These are phyloP conservation scores for Rhizophagus sp. DNA, from an alignment of 192 early-diverging fungal genomes.

Conservation along the genomic window DNA sequence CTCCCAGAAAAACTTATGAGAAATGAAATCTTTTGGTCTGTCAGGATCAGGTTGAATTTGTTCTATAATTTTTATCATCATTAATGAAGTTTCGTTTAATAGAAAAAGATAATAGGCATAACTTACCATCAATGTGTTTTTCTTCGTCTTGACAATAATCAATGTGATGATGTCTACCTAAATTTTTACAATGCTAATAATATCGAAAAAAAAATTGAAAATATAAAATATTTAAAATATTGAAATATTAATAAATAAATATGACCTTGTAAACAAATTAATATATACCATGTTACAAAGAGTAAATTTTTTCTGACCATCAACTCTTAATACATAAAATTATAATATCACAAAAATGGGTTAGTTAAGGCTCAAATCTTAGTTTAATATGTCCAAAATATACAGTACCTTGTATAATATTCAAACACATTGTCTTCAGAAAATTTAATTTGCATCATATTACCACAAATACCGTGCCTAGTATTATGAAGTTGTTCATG, in stretches of 20 bases:
- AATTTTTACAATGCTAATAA: background rate
- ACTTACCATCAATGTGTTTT: too few species aligned
- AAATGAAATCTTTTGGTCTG: too few species aligned
- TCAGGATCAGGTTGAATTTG: too few species aligned
- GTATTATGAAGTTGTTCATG: constrained; percentile 3
- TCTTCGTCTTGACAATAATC: constrained; percentile 29
- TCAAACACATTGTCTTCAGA: constrained; percentile 1
- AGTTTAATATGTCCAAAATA: background rate
- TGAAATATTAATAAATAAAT: background rate
- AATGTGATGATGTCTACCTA: background rate
- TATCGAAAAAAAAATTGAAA: too few species aligned
- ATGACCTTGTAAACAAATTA: background rate
- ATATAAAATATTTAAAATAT: too few species aligned
- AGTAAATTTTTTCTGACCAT: constrained; percentile 13
- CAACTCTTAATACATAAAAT: constrained; percentile 13
- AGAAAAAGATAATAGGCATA: too few species aligned
- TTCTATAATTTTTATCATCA: too few species aligned
- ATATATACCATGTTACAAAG: constrained; percentile 20
- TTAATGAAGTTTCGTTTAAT: too few species aligned
- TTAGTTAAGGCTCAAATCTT: background rate
- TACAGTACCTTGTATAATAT: constrained; percentile 2
- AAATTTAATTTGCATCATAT: constrained; percentile 18
- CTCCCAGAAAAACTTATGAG: too few species aligned
- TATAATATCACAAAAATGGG: background rate
- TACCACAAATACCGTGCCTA: background rate